Percentiles rank a stretch among this genome's conserved stretches.
Evolutionary conservation across 2,329 filamentous ascomycete species (phyloP).

Genomic region (Fusarium subtropicale): DNA sequence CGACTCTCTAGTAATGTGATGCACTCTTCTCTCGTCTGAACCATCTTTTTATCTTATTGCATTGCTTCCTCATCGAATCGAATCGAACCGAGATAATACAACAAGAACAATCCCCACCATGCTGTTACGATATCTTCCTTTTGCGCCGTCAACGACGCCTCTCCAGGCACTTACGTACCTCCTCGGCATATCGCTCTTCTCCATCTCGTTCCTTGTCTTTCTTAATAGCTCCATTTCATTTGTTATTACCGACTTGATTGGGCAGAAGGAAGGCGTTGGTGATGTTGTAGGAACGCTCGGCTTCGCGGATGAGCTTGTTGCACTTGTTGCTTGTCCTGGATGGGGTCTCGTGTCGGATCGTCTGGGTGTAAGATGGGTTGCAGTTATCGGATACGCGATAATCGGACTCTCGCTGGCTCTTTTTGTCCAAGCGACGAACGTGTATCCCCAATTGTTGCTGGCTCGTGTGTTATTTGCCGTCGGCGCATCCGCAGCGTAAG

Average conservation of each 20-base stretch:
- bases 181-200: conserved; percentile 84
- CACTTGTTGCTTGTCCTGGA: conserved; percentile 80
- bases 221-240: conserved; percentile 87
- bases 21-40: conserved; percentile 5
- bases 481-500: conserved; percentile 87
- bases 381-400: conserved; percentile 82
- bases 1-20: conserved; percentile 37
- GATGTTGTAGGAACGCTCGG: conserved; percentile 86
- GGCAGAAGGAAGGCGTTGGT: conserved; percentile 77
- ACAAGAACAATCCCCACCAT: conserved; percentile 40
- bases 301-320: conserved; percentile 86
- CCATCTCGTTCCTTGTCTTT: conserved; percentile 90
- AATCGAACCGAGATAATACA: neutral
- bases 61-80: neutral
- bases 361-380: conserved; percentile 77
- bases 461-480: conserved; percentile 89
- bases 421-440: conserved; percentile 86
- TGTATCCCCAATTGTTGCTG: conserved; percentile 89
- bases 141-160: conserved; percentile 69
- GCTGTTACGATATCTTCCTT: conserved; percentile 63
- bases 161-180: conserved; percentile 79
- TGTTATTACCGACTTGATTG: conserved; percentile 85
- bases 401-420: conserved; percentile 81
- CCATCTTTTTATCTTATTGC: neutral
- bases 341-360: conserved; percentile 85